Evolutionary conservation across 805 yeast species (phyloP), one percentile per base, ranked within the genome.

Genomic region (Sporopachydermia quercuum): DNA sequence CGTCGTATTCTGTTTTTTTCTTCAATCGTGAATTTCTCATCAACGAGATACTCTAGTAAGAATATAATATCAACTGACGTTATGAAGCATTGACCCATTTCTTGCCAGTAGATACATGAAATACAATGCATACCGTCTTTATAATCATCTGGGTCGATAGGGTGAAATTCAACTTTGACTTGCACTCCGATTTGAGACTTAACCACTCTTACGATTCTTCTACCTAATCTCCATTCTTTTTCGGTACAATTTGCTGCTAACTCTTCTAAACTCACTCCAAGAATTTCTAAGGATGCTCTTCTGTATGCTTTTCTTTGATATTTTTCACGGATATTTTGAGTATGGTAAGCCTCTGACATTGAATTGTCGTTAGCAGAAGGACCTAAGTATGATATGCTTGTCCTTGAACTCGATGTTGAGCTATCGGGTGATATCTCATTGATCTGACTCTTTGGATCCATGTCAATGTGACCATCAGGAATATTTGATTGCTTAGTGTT

Each of bases 1-100:
- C 85, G 62, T 40, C 85, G 61, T 18, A 77, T 74, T 39, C 85
- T 61, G 54, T 78, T 78, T 55, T 78, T 78, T 53, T 78, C 85
- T 49, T 77, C 81, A 15, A 76, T 74, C 4, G 71, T 62, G 52
- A 78, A 77, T 45, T 67, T 69, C 39, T 71, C 49, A 35, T 52
- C 66, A 16, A 76, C 73, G 36, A 78, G 59, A 42, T 65, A 63
- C 49, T 78, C 84, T 27, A 78, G 55, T 4, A 78, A 53, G 15
- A 63, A 52, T 14, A 78, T 71, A 35, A 77, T 62, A 51, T 78
- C 85, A 15, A 77, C 84, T 2, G 78, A 70, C 1, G 85, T 78
- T 19, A 76, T 74, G 41, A 64, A 73, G 50, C 61, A 66, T 43
- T 64, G 57, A n/a, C 56, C 52, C 14, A 62, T 56, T 37, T 67